Percentiles rank a stretch among this genome's conserved stretches.
Conservation (phyloP, 2,329 filamentous ascomycete genomes). For the Penicillium sclerotigenum region DNA sequence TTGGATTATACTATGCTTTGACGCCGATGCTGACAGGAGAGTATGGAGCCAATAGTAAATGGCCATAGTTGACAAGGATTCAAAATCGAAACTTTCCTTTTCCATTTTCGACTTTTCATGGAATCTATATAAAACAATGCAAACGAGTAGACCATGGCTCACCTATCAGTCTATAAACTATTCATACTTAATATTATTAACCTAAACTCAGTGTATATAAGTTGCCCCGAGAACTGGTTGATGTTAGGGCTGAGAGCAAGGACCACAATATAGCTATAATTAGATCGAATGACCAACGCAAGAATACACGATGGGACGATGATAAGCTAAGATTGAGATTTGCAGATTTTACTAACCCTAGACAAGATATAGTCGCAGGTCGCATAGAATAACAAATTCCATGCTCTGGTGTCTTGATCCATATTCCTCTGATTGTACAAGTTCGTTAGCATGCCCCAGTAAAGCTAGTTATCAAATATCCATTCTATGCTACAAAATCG, state of each 20-base stretch:
- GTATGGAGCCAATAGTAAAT: background rate
- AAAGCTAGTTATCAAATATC: too few species aligned
- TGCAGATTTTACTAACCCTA: too few species aligned
- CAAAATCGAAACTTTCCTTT: background rate
- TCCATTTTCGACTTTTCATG: background rate
- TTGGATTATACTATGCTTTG: background rate
- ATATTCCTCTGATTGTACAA: too few species aligned
- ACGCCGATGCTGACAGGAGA: background rate
- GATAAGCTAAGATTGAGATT: too few species aligned
- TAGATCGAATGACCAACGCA: background rate
- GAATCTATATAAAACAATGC: background rate
- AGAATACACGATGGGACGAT: too few species aligned
- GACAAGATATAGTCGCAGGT: too few species aligned
- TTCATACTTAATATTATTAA: too few species aligned
- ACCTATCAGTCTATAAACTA: too few species aligned
- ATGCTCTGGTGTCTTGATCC: background rate
- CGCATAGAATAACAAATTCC: background rate
- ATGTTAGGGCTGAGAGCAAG: background rate
- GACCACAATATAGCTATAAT: background rate
- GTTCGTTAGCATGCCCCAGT: too few species aligned
- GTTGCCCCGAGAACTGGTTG: background rate
- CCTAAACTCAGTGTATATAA: too few species aligned
- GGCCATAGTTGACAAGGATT: background rate
- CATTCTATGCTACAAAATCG: too few species aligned
- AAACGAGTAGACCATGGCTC: background rate